Evolutionary conservation across 345 rosid genomes (phyloP), one percentile per base, ranked within the genome.

Genomic region (Camelina laxa): DNA sequence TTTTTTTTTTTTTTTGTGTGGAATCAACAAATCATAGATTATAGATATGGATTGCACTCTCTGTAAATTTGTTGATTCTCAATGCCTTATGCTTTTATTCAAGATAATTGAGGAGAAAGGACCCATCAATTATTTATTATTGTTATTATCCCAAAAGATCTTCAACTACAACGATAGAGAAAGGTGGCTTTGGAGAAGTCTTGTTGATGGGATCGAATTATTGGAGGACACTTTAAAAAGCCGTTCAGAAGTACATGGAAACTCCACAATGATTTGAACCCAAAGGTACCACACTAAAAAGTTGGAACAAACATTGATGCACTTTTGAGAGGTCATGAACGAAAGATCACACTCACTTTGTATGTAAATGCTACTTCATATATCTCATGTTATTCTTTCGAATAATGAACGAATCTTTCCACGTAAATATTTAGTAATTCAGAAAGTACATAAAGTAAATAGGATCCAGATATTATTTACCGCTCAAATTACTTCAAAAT

Each of bases 201-300:
- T 55, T 54, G 75, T 22, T 61, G 56, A 54, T 54, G 41, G 33
- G 51, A 69, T 77, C n/a, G 56, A 77, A 71, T 77, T 71, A 71
- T 77, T 71, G 67, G 55, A 58, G 45, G 68, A 64, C 49, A 57
- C 49, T 72, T 70, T 38, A 38, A 50, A 33, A 58, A 70, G 55
- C 39, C 60, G 48, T 38, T 55, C 71, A 76, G 21, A 70, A 38
- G 47, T 71, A 65, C 49, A 58, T 50, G 16, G 24, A 59, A 71
- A 65, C 63, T 77, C 54, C 67, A 71, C 72, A 65, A 77, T 77
- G 67, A 77, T 77, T 77, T 77, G 47, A 70, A 56, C 60, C 38
- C 80, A 71, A 71, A 70, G 61, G 63, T 76, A 62, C 60, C 80
- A 70, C 80, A 70, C 72, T 71, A 71, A 77, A 77, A 56, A 50